Evolutionary conservation across 169 alveolate species (phyloP), one percentile per base, ranked within the genome.

Genomic region (Eimeria falciformis): DNA sequence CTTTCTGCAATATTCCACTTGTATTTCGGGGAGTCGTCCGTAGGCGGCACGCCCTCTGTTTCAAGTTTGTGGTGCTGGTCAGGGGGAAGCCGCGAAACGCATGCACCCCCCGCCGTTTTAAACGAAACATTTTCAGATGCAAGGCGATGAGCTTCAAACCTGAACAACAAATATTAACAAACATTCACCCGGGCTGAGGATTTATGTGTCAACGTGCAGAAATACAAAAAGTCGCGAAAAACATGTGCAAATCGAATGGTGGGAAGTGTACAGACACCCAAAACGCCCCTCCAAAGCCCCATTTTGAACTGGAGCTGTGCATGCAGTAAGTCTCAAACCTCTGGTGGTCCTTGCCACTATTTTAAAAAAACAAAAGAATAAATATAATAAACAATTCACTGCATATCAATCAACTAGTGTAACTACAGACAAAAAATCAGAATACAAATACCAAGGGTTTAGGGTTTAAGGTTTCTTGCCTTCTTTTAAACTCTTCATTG

Each of bases 401-500:
- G 65, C 65, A 53, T 53, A 53, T 53, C 0, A 17, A 53, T 53
- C 17, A 17, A 53, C 3, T 33, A 33, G 40, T 33, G 2, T 33
- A 33, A 33, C 40, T 33, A 33, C 2, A 33, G 40, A 33, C 40
- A 33, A 1, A 33, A 33, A 33, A 0, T 1, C 40, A 33, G 2
- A 33, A 33, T 33, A 33, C 2, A 33, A 33, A 33, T 33, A 2
- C 40, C 40, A 33, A 33, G 40, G 40, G 40, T 33, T 33, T 33
- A 33, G 40, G 40, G 40, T 33, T 33, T 33, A 33, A 2, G 40
- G 2, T 5, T 0, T 0, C 94, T 46, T n/a, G 75, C 93, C 45
- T 83, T 53, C 78, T 91, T 56, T 97, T 95, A 94, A 97, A 97
- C 56, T 97, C 99, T 46, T 92, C 95, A 12, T 86, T 94, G 79